A percentile compares a stretch with the other conserved stretches of the same genome.
These are phyloP conservation scores for Cladosporium cucumerinum DNA, from an alignment of 2,329 filamentous ascomycete species.

Conservation along the genomic window DNA sequence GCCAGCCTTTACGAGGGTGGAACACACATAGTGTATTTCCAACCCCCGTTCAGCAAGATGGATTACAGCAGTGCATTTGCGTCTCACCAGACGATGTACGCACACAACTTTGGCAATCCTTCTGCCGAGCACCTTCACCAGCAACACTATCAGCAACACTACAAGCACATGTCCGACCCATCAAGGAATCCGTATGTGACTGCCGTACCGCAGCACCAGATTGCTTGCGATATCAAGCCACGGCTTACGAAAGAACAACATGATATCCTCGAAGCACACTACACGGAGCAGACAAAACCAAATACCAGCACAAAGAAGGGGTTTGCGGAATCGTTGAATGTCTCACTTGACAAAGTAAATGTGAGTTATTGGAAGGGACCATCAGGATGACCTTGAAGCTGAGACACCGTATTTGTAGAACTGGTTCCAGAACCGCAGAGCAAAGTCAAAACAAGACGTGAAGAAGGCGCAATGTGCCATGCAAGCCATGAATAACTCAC, in stretches of 20 bases:
- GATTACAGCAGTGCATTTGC: conserved; percentile 7
- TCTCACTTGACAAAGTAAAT: conserved; percentile 53
- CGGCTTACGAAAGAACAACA: conserved; percentile 53
- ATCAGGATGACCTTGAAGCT: not conserved
- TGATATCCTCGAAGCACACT: conserved; percentile 50
- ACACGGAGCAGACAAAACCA: conserved; percentile 48
- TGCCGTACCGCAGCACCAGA: conserved; percentile 23
- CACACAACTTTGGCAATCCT: conserved; percentile 9
- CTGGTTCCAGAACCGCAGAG: conserved; percentile 53
- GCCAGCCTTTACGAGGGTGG: conserved; percentile 1
- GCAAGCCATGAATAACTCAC: conserved; percentile 7
- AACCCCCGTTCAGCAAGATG: not conserved
- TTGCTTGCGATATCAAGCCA: conserved; percentile 47
- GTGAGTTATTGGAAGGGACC: conserved; percentile 37
- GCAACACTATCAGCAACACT: conserved; percentile 14
- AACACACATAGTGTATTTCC: not conserved
- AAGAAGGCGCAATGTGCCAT: conserved; percentile 43
- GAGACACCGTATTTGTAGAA: conserved; percentile 38
- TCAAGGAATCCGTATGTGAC: conserved; percentile 18
- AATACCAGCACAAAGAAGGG: conserved; percentile 50
- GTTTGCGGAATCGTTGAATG: conserved; percentile 46
- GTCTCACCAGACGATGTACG: conserved; percentile 10
- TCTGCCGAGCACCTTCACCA: conserved; percentile 13
- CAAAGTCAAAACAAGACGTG: conserved; percentile 52
- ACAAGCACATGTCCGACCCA: conserved; percentile 15